Base-by-base conservation (phyloP, 768 basidiomycete genomes). In the Lentinus brumalis region DNA sequence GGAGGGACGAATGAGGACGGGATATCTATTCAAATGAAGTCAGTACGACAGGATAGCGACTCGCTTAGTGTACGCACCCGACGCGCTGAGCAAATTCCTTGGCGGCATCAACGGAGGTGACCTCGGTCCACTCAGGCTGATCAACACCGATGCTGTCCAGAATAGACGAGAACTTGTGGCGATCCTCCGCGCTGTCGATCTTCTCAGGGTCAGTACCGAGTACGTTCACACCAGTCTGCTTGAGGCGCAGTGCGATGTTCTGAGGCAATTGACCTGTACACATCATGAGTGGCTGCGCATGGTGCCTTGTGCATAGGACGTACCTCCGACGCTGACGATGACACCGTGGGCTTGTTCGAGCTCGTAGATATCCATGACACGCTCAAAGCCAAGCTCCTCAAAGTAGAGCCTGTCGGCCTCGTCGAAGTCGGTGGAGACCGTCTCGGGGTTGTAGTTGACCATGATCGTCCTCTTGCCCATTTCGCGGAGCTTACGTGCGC, bases 361-460 rank as follows among this genome's bases (percentile, higher is more conserved):
- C 74, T 99, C 97, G 70, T 98, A 99, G 69, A 99, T 98, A 75
- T 99, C 97, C 96, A 99, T 98, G 64, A 99, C 96, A 44, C 96
- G 87, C 76, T 99, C 97, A 77, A 84, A 98, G 52, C 96, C 94
- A 59, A 99, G 86, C 73, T 98, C 96, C 74, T 99, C 97, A 73
- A 99, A 99, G 81, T 99, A 99, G 50, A 99, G 79, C 59, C 97
- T 81, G 70, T 98, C 97, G n/a, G 97, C 97, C 78, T 99, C 97
- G 70, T 99, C 97, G 74, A 96, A 99, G 75, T 98, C 97, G 59
- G 97, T 99, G 7, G 96, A 98, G 44, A 98, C 97, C 4, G 97
- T 99, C 77, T 99, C 97, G 9, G 96, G 96, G 77, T 98, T 99
- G 77, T 99, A 99, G 81, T 99, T 99, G 83, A 99, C 84, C 96